Percentiles rank a stretch among this genome's conserved stretches.
These are phyloP conservation scores for Gardenia jasminoides DNA, from an alignment of 257 asterid genomes.

Conservation along the genomic window DNA sequence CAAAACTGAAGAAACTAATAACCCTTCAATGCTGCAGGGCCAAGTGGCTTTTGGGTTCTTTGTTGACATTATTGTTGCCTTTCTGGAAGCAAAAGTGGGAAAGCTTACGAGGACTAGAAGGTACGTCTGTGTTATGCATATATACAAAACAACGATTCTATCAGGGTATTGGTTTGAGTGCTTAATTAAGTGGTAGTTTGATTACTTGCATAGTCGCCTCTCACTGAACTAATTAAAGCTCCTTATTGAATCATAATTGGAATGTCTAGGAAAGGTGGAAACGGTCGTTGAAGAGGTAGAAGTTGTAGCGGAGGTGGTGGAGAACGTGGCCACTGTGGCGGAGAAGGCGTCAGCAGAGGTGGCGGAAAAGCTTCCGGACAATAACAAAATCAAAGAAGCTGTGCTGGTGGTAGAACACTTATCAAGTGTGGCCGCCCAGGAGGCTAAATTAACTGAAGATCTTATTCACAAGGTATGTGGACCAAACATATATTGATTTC, in stretches of 20 bases:
- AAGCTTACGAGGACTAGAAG: slow-evolving; percentile 46
- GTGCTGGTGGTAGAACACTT: slow-evolving; percentile 52
- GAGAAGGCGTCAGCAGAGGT: slow-evolving; percentile 49
- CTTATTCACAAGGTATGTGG: slow-evolving; percentile 51
- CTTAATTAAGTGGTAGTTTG: background rate
- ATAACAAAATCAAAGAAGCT: slow-evolving; percentile 53
- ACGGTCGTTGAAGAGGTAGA: slow-evolving; percentile 58
- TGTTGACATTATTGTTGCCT: slow-evolving; percentile 48
- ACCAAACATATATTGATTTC: background rate
- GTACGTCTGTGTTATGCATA: slow-evolving; percentile 21
- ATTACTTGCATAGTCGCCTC: no score
- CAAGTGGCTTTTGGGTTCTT: slow-evolving; percentile 58
- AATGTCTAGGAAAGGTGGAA: slow-evolving; percentile 43
- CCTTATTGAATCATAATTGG: no score
- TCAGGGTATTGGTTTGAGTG: background rate
- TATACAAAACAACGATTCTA: background rate
- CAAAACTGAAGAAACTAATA: background rate
- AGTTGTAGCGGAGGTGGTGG: slow-evolving; percentile 58
- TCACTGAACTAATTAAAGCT: no score
- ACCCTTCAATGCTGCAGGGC: slow-evolving; percentile 36
- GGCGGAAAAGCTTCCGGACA: slow-evolving; percentile 53
- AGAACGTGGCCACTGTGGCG: slow-evolving; percentile 47
- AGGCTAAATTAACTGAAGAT: slow-evolving; percentile 48
- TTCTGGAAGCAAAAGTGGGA: slow-evolving; percentile 56
- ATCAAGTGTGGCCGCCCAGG: slow-evolving; percentile 42